A percentile compares a stretch with the other conserved stretches of the same genome.
phyloP scores from a whole-genome alignment of 169 alveolate species.

The Cryptosporidium meleagridis region DNA sequence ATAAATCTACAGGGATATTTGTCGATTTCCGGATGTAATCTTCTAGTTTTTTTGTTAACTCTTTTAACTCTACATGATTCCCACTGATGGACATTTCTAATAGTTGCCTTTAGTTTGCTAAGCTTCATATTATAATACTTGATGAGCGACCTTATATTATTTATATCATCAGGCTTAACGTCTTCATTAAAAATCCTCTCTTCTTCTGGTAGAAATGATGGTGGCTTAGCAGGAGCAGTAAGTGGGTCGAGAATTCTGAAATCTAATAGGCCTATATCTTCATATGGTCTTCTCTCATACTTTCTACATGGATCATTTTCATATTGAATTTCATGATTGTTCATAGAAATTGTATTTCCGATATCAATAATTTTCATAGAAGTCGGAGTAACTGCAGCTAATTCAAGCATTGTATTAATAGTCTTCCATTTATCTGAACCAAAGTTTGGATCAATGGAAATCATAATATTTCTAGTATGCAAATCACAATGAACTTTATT shows the following conservation, averaged over 20 bases:
- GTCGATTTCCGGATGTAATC: constrained; percentile 30
- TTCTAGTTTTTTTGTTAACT: constrained; percentile 42
- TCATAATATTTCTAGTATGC: constrained; percentile 69
- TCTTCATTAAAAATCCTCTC: constrained; percentile 24
- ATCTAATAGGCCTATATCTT: constrained; percentile 62
- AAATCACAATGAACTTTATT: constrained; percentile 58
- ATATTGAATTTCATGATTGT: constrained; percentile 22
- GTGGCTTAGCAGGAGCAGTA: constrained; percentile 69
- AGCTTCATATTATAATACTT: constrained; percentile 29
- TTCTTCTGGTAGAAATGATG: constrained; percentile 40
- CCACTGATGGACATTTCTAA: constrained; percentile 48
- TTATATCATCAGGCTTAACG: constrained; percentile 15
- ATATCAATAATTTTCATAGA: constrained; percentile 63
- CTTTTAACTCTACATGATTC: constrained; percentile 65
- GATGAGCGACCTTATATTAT: constrained; percentile 28
- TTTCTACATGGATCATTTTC: constrained; percentile 60
- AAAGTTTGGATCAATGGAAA: constrained; percentile 44
- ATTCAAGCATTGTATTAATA: constrained; percentile 30
- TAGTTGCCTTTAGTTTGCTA: constrained; percentile 3
- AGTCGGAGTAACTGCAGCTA: constrained; percentile 42
- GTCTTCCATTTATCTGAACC: constrained; percentile 55
- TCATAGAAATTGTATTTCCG: constrained; percentile 69
- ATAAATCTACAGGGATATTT: constrained; percentile 68
- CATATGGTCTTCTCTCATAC: constrained; percentile 71
- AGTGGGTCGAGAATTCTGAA: constrained; percentile 47